Evolutionary conservation across 208 protist species (phyloP), one percentile per base, ranked within the genome.

Genomic region (Crithidia fasciculata): DNA sequence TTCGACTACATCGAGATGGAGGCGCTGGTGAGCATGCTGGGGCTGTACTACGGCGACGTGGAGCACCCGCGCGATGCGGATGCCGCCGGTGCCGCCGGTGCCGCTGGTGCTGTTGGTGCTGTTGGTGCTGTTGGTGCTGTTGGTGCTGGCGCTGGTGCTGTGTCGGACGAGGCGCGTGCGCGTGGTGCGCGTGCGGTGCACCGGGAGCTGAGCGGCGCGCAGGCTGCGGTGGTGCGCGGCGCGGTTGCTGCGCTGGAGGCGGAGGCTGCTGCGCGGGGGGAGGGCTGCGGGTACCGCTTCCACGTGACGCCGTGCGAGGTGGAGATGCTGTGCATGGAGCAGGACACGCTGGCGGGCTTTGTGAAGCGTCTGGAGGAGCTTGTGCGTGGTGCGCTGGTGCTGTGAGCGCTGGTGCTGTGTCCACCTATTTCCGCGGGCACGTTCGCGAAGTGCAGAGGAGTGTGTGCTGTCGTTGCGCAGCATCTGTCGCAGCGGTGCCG

Each of bases 1-100:
- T 50, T 97, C 13, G 85, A 90, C 69, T 97, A 92, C 82, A 81
- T 93, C 19, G 80, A 70, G 28, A 66, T 88, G 62, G 76, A 81
- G 10, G 73, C 82, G 44, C 74, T 92, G 13, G 72, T 80, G 54
- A 61, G 83, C 56, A 95, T 97, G 82, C 50, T 85, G 13, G 82
- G 86, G 16, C 82, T 95, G 43, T 91, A 96, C 77, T 97, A 95
- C 84, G 90, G 85, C 12, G 76, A 80, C 49, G 62, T 79, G 10
- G 73, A 72, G 36, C 72, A 76, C 57, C 7, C 50, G 36, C 53
- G 12, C 50, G 36, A 28, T 28, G 28, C 28, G 28, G 28, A 28
- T 28, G 28, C 28, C 28, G 28, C 28, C 28, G 28, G 28, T 28
- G 28, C 28, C 28, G 28, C 28, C 28, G 28, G 28, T 28, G 28